Evolutionary conservation across 164 flowering plant genomes (phyloP).

Genomic region (Stephania japonica): DNA sequence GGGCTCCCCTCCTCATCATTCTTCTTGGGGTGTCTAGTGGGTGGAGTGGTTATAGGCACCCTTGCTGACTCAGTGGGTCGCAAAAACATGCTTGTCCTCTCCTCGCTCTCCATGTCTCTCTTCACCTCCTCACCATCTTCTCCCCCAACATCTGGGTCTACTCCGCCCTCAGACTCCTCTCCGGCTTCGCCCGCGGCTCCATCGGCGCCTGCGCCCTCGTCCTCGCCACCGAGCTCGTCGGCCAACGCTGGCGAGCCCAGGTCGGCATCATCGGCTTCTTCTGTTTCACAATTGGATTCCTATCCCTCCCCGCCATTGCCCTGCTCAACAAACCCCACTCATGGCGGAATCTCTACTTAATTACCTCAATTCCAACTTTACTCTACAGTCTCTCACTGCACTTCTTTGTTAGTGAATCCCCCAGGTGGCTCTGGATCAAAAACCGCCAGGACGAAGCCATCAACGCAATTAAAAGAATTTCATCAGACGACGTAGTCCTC

Average conservation of each 20-base stretch:
- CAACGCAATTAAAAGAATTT: slow-evolving; percentile 25
- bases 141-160: slow-evolving; percentile 60
- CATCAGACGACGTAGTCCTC: slow-evolving; percentile 7
- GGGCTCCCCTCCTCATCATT: slow-evolving; percentile 62
- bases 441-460: slow-evolving; percentile 55
- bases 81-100: slow-evolving; percentile 47
- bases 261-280: slow-evolving; percentile 49
- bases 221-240: slow-evolving; percentile 50
- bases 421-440: slow-evolving; percentile 58
- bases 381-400: slow-evolving; percentile 31
- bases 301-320: slow-evolving; percentile 58
- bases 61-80: slow-evolving; percentile 71
- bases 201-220: slow-evolving; percentile 56
- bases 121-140: slow-evolving; percentile 28
- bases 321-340: slow-evolving; percentile 30
- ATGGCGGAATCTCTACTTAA: slow-evolving; percentile 52
- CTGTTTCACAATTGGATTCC: slow-evolving; percentile 53
- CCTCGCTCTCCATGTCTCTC: slow-evolving; percentile 44
- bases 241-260: slow-evolving; percentile 53
- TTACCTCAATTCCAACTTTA: slow-evolving; percentile 40
- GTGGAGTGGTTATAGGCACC: slow-evolving; percentile 49
- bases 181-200: slow-evolving; percentile 55
- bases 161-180: slow-evolving; percentile 37
- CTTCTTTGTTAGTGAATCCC: slow-evolving; percentile 53
- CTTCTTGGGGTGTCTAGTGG: slow-evolving; percentile 57